A percentile compares a stretch with the other conserved stretches of the same genome.
These are phyloP conservation scores for Phaffia rhodozyma DNA, from an alignment of 1,284 basidiomycete species.

Conservation along the genomic window DNA sequence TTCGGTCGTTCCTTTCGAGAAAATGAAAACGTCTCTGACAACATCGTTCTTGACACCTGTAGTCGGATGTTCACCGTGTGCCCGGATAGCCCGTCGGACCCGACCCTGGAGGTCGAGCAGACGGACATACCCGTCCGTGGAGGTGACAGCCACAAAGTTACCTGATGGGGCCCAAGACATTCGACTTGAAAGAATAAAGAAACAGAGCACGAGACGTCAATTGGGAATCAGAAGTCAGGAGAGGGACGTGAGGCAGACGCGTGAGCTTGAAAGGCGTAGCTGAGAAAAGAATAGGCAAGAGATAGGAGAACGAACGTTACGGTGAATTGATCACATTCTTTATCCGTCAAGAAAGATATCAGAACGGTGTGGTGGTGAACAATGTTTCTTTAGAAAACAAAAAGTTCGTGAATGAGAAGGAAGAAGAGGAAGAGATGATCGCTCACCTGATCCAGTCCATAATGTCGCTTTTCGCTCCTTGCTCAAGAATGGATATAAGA, in stretches of 20 bases:
- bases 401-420: constrained; percentile 7
- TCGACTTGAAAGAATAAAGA: constrained; percentile 13
- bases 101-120: constrained; percentile 9
- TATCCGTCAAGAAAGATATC: constrained; percentile 25
- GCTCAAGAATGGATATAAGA: constrained; percentile 11
- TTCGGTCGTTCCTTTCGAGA: neutral
- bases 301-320: constrained; percentile 21
- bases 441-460: constrained; percentile 3
- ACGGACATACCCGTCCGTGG: constrained; percentile 12
- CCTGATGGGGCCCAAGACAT: constrained; percentile 35
- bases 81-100: constrained; percentile 2
- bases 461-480: constrained; percentile 11
- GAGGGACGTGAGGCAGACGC: too few species aligned
- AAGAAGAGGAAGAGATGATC: neutral
- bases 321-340: constrained; percentile 33
- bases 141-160: constrained; percentile 19
- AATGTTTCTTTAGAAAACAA: too few species aligned
- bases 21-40: constrained; percentile 8
- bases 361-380: constrained; percentile 26
- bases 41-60: constrained; percentile 10
- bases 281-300: too few species aligned
- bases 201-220: too few species aligned
- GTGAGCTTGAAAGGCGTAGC: too few species aligned
- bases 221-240: too few species aligned
- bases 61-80: constrained; percentile 11